Percentiles rank a stretch among this genome's conserved stretches.
phyloP scores from a whole-genome alignment of 1,284 basidiomycete genomes.

The Cyathus pygmaeus region DNA sequence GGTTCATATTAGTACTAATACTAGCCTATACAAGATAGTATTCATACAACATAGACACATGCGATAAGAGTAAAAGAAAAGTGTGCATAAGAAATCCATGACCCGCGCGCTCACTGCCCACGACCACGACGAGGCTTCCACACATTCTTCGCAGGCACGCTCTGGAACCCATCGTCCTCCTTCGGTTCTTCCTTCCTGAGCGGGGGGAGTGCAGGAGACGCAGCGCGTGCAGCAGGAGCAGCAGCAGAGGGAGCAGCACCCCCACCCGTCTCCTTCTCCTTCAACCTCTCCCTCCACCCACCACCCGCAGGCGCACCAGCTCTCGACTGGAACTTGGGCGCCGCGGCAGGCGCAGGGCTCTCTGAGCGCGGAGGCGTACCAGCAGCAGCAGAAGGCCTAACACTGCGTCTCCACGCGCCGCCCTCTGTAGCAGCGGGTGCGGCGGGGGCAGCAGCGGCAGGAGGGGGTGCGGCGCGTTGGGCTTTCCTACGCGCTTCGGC shows the following conservation, averaged over 20 bases:
- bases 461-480: slow-evolving; percentile 34
- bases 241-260: too few relatives aligned
- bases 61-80: too few relatives aligned
- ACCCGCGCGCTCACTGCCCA: too few relatives aligned
- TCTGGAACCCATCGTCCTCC: slow-evolving; percentile 79
- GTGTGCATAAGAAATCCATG: too few relatives aligned
- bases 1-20: too few relatives aligned
- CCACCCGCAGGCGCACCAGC: slow-evolving; percentile 51
- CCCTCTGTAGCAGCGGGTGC: slow-evolving; percentile 27
- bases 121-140: not conserved
- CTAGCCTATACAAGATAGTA: too few relatives aligned
- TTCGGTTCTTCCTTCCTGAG: slow-evolving; percentile 52
- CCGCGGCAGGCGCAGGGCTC: slow-evolving; percentile 54
- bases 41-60: too few relatives aligned
- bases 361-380: slow-evolving; percentile 52
- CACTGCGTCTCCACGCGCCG: slow-evolving; percentile 49
- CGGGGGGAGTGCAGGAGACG: slow-evolving; percentile 46
- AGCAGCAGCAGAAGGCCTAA: slow-evolving; percentile 32
- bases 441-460: slow-evolving; percentile 33
- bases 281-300: slow-evolving; percentile 50
- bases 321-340: slow-evolving; percentile 59
- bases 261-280: too few relatives aligned
- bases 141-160: slow-evolving; percentile 46
- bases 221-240: slow-evolving; percentile 19
- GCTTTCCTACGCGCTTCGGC: slow-evolving; percentile 68